Base-by-base conservation (phyloP, 306 rosid genomes). In the Dalbergia cultrata region DNA sequence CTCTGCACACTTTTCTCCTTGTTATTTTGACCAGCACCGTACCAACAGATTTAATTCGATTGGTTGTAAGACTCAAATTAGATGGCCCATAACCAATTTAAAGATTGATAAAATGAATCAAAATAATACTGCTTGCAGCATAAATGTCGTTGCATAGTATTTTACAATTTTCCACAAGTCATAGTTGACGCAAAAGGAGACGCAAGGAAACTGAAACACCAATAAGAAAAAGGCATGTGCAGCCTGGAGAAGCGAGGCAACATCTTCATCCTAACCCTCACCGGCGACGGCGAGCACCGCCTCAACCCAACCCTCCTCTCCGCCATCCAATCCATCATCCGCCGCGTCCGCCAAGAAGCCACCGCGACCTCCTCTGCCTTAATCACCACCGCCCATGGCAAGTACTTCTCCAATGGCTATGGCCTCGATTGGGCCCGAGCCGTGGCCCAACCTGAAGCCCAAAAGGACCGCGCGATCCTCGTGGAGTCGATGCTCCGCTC, bases 331-430 rank as follows among this genome's bases (percentile, higher is more conserved):
- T 81, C 91, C 22, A 80, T 94, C 37, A 81, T 95, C 58, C 80
- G 71, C 82, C 87, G 70, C 9, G 85, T 90, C 77, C 90, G 92
- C 11, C 85, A 86, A 22, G 87, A 90, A 67, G 85, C 84, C 73
- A 26, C 83, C 60, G 3, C 78, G 56, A 4, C 78, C 6, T 34
- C 90, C n/a, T 86, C 91, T 34, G 96, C 83, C 58, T 83, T 95
- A 19, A 88, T 95, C 86, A 95, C 97, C 87, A 93, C 95, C 67
- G 95, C 94, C 0, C 84, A 91, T 5, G 99, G 97, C 12, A 93
- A 91, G 68, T 95, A 81, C 94, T 95, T 91, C 87, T 95, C 95
- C 80, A 95, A 95, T 70, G 99, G 99, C 78, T 91, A 72, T 85
- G 97, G 91, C 79, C 63, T 92, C 37, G 79, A 81, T n/a, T 95